phyloP scores from a whole-genome alignment of 371 early-diverging fungal genomes.

The Lichtheimia ornata region DNA sequence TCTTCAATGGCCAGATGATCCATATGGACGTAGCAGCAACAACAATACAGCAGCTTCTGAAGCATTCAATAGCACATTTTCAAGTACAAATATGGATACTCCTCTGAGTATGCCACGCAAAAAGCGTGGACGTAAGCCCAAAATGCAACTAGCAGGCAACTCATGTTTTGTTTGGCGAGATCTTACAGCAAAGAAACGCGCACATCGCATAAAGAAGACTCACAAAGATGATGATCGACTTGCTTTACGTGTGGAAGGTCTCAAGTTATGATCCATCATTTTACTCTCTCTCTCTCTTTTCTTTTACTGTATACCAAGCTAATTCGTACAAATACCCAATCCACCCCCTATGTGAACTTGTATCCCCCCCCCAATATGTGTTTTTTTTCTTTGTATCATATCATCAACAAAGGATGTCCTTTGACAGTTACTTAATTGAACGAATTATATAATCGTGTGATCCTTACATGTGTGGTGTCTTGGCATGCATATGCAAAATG shows the following conservation, averaged over 20 bases:
- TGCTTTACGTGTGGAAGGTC: constrained; percentile 1
- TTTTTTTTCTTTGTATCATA: neutral
- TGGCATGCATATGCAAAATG: neutral
- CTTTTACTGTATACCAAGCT: neutral
- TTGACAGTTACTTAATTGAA: no score
- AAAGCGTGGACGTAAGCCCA: constrained; percentile 52
- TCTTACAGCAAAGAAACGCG: constrained; percentile 36
- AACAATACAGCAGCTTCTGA: constrained; percentile 11
- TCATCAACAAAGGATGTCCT: no score
- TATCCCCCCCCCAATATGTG: neutral
- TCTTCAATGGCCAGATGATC: constrained; percentile 5
- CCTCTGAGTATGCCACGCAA: constrained; percentile 46
- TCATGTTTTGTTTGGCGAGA: constrained; percentile 56
- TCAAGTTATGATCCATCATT: neutral
- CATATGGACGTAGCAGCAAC: neutral
- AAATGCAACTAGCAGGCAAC: constrained; percentile 46
- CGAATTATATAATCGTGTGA: no score
- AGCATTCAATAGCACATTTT: constrained; percentile 30
- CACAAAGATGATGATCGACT: constrained; percentile 9
- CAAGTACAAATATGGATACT: constrained; percentile 39
- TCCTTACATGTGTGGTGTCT: neutral
- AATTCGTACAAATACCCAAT: neutral
- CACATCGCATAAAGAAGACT: constrained; percentile 19
- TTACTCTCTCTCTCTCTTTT: neutral
- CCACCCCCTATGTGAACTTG: neutral